Percentiles rank a stretch among this genome's conserved stretches.
Evolutionary conservation across 2,329 filamentous ascomycete genomes (phyloP).

Genomic region (Magnaporthiopsis incrustans): DNA sequence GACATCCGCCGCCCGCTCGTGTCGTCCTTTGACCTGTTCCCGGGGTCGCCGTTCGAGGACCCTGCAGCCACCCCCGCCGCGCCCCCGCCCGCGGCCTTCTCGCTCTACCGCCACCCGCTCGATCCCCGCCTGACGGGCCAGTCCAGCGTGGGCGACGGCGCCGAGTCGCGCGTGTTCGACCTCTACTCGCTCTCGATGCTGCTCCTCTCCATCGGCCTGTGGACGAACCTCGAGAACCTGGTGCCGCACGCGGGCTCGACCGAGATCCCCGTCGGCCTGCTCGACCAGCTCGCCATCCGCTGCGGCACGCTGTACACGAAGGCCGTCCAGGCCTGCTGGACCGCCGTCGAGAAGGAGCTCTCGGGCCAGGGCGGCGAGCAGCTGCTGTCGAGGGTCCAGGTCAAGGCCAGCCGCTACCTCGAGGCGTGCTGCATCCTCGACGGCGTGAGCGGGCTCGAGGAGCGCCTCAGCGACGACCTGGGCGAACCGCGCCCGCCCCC

Average conservation of each 20-base stretch:
- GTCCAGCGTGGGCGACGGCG: conserved; percentile 38
- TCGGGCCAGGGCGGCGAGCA: conserved; percentile 40
- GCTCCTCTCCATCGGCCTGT: conserved; percentile 67
- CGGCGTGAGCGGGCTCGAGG: conserved; percentile 47
- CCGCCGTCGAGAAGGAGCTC: conserved; percentile 57
- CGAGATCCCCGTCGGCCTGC: conserved; percentile 50
- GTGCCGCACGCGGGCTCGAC: conserved; percentile 36
- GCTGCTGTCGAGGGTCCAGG: conserved; percentile 45
- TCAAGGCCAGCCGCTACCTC: conserved; percentile 47
- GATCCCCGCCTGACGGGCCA: conserved; percentile 44
- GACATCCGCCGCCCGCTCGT: conserved; percentile 63
- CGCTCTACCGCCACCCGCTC: conserved; percentile 59
- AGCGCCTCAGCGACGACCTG: conserved; percentile 41
- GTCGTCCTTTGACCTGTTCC: conserved; percentile 69
- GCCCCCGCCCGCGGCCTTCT: conserved; percentile 14
- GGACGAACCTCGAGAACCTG: conserved; percentile 56
- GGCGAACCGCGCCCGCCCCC: conserved; percentile 16
- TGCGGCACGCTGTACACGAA: conserved; percentile 71
- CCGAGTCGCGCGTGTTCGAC: conserved; percentile 54
- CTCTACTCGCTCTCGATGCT: conserved; percentile 67
- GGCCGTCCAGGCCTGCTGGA: conserved; percentile 64
- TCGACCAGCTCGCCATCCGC: conserved; percentile 55
- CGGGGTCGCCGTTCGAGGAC: conserved; percentile 30
- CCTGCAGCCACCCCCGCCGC: conserved; percentile 15
- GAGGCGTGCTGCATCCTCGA: conserved; percentile 57